A percentile compares a stretch with the other conserved stretches of the same genome.
These are phyloP conservation scores for Claviceps sp. DNA, from an alignment of 2,329 filamentous ascomycete species.

Conservation along the genomic window DNA sequence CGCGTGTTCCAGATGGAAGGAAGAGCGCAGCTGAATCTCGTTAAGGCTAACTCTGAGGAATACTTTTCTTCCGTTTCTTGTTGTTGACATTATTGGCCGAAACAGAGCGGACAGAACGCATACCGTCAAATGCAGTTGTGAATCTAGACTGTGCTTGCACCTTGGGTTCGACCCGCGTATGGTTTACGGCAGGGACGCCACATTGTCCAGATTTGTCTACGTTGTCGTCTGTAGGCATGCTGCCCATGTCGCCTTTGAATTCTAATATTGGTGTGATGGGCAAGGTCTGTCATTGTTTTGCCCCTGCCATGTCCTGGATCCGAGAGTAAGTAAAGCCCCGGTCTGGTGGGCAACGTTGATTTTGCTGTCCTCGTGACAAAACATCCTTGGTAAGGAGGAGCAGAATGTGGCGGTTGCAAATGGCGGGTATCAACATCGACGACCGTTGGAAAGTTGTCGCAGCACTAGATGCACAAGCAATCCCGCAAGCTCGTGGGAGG, in stretches of 20 bases:
- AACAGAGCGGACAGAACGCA: neutral
- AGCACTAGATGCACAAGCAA: conserved; percentile 18
- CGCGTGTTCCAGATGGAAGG: neutral
- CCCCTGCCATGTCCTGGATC: neutral
- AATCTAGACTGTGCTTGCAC: neutral
- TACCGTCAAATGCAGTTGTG: neutral
- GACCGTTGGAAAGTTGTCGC: conserved; percentile 13
- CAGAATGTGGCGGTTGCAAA: neutral
- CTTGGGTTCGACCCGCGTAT: neutral
- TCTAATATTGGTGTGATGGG: neutral
- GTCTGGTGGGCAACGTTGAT: neutral
- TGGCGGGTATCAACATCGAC: neutral
- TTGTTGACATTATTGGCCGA: neutral
- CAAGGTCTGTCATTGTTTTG: neutral
- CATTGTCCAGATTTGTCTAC: conserved; percentile 5
- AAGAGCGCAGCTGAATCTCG: neutral
- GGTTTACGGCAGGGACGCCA: neutral
- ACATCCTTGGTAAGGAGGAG: neutral
- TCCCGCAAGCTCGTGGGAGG: conserved; percentile 12
- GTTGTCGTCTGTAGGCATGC: neutral
- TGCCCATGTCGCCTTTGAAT: neutral
- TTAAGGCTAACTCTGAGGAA: neutral
- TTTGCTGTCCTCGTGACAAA: neutral
- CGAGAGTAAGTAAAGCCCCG: neutral
- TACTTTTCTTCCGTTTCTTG: neutral